Evolutionary conservation across 2,329 filamentous ascomycete genomes (phyloP), one percentile per base, ranked within the genome.

Genomic region (Knufia fluminis): DNA sequence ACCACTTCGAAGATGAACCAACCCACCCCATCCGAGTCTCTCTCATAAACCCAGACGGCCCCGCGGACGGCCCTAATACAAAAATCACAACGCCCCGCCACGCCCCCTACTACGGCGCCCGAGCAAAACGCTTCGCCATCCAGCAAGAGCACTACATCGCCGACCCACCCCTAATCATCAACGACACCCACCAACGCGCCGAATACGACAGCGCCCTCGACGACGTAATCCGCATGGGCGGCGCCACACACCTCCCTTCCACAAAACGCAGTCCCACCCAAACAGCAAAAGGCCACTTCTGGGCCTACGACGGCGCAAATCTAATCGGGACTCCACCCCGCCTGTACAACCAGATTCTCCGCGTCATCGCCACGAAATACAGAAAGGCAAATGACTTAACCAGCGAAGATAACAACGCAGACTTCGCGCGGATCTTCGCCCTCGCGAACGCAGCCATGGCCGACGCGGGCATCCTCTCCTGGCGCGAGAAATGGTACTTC

Each of bases 251-350:
- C 35, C 35, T 38, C 35, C n/a, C 35, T 6, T 38, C 35, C 6
- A 38, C 35, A 38, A 38, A 38, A 38, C 35, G 35, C 35, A 38
- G 35, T n/a, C 35, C 35, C 6, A n/a, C 35, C 35, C 19, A 38
- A 38, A 38, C 35, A 7, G 35, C n/a, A 6, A 38, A 38, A 38
- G 35, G 35, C 35, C n/a, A 38, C 35, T 38, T 38, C n/a, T 38
- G 35, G 35, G 35, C 19, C 6, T 38, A 38, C 35, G 35, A 20
- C 35, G 35, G 35, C n/a, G 35, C 35, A 4, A 38, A 38, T n/a
- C 35, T 38, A 4, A 38, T 38, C 35, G 35, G 35, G 4, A 38
- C 19, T 7, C 14, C 35, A 20, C 19, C 14, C n/a, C 35, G 35
- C n/a, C 19, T 38, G 6, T 38, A 38, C n/a, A 38, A 38, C n/a